These are phyloP conservation scores for Byssochlamys sp. DNA, from an alignment of 2,329 filamentous ascomycete genomes.

Conservation along the genomic window DNA sequence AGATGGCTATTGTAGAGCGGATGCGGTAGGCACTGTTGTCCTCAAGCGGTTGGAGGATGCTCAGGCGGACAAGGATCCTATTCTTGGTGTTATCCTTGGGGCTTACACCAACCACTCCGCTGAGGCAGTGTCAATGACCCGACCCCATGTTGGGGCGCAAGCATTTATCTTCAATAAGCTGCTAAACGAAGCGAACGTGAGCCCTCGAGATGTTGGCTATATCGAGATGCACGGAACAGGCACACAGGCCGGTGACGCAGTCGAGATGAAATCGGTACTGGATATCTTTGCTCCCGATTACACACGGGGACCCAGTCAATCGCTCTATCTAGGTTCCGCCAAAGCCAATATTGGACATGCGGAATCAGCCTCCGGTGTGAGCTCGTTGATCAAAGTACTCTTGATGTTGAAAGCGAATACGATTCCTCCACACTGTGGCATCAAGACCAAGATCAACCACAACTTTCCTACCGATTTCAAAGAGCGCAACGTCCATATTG, in stretches of 20 bases:
- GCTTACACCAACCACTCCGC: slow-evolving; percentile 37
- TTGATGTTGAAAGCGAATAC: slow-evolving; percentile 54
- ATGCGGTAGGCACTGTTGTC: slow-evolving; percentile 41
- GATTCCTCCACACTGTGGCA: slow-evolving; percentile 59
- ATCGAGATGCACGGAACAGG: slow-evolving; percentile 36
- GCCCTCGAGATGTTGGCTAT: slow-evolving; percentile 28
- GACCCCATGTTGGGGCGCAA: slow-evolving; percentile 33
- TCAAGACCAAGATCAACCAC: slow-evolving; percentile 43
- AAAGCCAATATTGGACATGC: slow-evolving; percentile 38
- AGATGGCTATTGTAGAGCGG: slow-evolving; percentile 47
- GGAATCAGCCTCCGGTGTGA: slow-evolving; percentile 28
- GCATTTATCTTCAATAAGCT: slow-evolving; percentile 27
- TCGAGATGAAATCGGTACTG: slow-evolving; percentile 28
- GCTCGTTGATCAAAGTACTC: slow-evolving; percentile 51
- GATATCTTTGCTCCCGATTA: slow-evolving; percentile 25
- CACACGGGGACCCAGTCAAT: slow-evolving; percentile 20
- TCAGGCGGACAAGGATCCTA: slow-evolving; percentile 38
- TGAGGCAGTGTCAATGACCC: slow-evolving; percentile 38
- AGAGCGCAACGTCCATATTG: slow-evolving; percentile 24
- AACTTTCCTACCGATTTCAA: slow-evolving; percentile 25
- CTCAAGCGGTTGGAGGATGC: slow-evolving; percentile 45
- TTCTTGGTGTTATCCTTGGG: slow-evolving; percentile 35
- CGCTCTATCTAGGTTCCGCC: slow-evolving; percentile 24
- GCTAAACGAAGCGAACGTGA: slow-evolving; percentile 25
- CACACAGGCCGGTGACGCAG: slow-evolving; percentile 32